Evolutionary conservation across 805 yeast genomes (phyloP).

Genomic region (Candida loeiensis): DNA sequence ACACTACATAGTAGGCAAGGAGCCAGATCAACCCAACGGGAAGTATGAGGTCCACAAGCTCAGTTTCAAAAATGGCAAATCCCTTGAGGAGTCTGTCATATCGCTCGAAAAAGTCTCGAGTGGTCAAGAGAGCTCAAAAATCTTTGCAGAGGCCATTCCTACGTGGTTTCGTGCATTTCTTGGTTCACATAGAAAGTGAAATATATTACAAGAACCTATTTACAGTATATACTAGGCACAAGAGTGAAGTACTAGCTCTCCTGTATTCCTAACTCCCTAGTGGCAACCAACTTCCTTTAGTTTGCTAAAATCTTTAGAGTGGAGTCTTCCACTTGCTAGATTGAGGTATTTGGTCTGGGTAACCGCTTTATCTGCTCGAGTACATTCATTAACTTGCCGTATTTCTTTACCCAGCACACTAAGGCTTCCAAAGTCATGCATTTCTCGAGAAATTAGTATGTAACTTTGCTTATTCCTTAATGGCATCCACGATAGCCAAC

Average conservation of each 20-base stretch:
- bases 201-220: constrained; percentile 4
- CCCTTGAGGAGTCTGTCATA: not conserved
- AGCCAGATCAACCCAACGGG: not conserved
- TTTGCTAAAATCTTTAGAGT: too few species aligned
- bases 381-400: too few species aligned
- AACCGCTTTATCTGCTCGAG: too few species aligned
- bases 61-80: constrained; percentile 3
- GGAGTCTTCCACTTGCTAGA: too few species aligned
- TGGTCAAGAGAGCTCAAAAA: not conserved
- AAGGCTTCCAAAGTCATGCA: too few species aligned
- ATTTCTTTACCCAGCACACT: too few species aligned
- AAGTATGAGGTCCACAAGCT: constrained; percentile 4
- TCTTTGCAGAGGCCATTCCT: constrained; percentile 13
- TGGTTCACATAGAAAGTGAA: not conserved
- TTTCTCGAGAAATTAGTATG: not conserved
- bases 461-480: constrained; percentile 24
- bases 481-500: constrained; percentile 69
- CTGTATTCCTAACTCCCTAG: too few species aligned
- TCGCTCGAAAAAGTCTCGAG: not conserved
- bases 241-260: too few species aligned
- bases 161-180: constrained; percentile 16
- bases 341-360: too few species aligned
- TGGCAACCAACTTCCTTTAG: too few species aligned
- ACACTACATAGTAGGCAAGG: constrained; percentile 1
- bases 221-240: too few species aligned